Evolutionary conservation across 805 yeast genomes (phyloP), one percentile per base, ranked within the genome.

Genomic region (Ogataea methylovora): DNA sequence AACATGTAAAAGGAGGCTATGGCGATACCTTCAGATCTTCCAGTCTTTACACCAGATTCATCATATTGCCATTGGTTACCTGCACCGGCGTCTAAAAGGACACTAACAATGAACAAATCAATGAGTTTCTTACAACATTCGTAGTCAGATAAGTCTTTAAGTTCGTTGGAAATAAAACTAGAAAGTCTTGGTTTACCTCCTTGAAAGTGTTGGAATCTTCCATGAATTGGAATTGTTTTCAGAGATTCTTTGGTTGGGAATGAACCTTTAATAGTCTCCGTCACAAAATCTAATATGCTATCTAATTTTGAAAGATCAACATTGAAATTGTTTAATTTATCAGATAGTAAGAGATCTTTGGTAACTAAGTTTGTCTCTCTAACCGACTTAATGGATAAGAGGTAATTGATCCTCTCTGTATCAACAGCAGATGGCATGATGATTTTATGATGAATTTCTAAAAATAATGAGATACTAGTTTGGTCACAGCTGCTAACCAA

Each of bases 71-170:
- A 77, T 8, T 43, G 45, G 35, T 72, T 69, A 14, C 84, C 84
- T 0, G 84, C 83, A 16, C 84, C 84, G 4, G 84, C 84, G 51
- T 77, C 84, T 18, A 77, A 58, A 30, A 77, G 52, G 4, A 77
- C 84, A 38, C 80, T 72, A 23, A 77, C 69, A 4, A 76, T 66
- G 42, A 76, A 71, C 36, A 77, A 55, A 51, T 77, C 84, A 35
- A 77, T 60, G 26, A 77, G 53, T 29, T 72, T 67, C 43, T 65
- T 68, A 24, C 79, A 71, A 19, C 70, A 65, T 37, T 75, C 81
- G 11, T 58, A 40, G 11, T 56, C 54, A 2, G 44, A 16, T 8
- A 44, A 27, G 1, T 28, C 35, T 24, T 53, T 36, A 67, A 76
- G 69, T 20, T 47, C 37, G 2, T 40, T 46, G 4, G 45, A 33